Percentiles rank a stretch among this genome's conserved stretches.
phyloP scores from a whole-genome alignment of 257 asterid species.

The Nicotiana paniculata region DNA sequence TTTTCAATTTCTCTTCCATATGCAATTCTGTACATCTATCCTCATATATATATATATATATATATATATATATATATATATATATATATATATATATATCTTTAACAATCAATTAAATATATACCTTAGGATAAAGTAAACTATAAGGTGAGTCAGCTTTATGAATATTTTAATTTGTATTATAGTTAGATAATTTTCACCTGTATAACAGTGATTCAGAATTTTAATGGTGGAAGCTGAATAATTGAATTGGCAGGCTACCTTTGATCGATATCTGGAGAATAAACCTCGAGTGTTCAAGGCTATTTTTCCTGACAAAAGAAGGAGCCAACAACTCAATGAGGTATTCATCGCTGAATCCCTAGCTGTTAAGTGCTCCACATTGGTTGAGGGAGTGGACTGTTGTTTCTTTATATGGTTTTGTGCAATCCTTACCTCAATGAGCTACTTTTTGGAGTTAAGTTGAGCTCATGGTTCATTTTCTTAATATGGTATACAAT shows the following conservation, averaged over 20 bases:
- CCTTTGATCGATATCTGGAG: constrained; percentile 82
- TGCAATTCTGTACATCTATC: background rate
- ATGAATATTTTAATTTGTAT: background rate
- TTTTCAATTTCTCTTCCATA: background rate
- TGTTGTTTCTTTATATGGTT: background rate
- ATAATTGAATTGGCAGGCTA: constrained; percentile 44
- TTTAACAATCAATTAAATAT: too few species aligned
- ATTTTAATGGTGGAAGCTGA: background rate
- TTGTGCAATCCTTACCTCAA: background rate
- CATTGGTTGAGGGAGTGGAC: too few species aligned
- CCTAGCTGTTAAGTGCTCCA: background rate
- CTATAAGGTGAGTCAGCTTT: background rate
- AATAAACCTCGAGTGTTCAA: constrained; percentile 74
- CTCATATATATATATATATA: too few species aligned
- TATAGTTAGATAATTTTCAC: background rate
- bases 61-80: too few species aligned
- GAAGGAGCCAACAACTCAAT: constrained; percentile 69
- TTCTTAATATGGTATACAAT: background rate
- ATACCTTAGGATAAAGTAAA: too few species aligned
- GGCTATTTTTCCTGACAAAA: constrained; percentile 89
- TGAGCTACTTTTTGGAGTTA: background rate
- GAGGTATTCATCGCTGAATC: constrained; percentile 37
- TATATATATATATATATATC: too few species aligned
- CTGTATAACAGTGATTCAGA: background rate
- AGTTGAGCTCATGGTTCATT: background rate